Base-by-base conservation (phyloP, 768 basidiomycete genomes). In the Lactarius evosmus region DNA sequence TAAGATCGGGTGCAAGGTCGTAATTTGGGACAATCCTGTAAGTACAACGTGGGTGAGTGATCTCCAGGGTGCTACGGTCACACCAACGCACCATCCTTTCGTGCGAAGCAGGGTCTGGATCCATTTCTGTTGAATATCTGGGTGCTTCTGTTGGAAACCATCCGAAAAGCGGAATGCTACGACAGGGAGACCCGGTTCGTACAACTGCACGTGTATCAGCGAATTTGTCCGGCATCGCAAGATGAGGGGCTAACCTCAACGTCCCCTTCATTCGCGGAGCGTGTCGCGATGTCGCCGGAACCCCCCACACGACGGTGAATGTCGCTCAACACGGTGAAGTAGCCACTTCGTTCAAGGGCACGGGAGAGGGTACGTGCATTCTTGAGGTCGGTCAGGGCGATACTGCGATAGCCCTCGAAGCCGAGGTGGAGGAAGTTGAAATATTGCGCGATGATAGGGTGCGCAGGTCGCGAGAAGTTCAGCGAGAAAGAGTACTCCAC, bases 401-500 rank as follows among this genome's bases (percentile, higher is more conserved):
- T 74, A 5, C 73, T 69, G 29, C 81, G 76, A 71, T 79, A 84
- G 19, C 82, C 83, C 63, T 81, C 75, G 66, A 81, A 85, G 29
- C 85, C 85, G 33, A 86, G 80, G 69, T 85, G 83, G 41, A 86
- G 66, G 72, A 86, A 81, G 72, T 82, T 86, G 76, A 83, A 87
- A 75, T 80, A 88, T 70, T 85, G 84, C 25, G 78, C 82, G 58
- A 86, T 79, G 67, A 85, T 82, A 4, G 85, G 85, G 55, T 83
- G 82, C 40, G 84, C 83, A 16, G 85, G 81, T 17, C 83, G 82
- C 54, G 83, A 84, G 72, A 84, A 85, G 74, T 85, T 84, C 62
- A 84, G 75, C 22, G 83, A 84, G 74, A 85, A 88, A 0, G 88
- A 88, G 73, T 94, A 95, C 73, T 96, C 91, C 62, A 82, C 78